A percentile compares a stretch with the other conserved stretches of the same genome.
phyloP scores from a whole-genome alignment of 805 yeast genomes.

The Debaryomyces hansenii region DNA sequence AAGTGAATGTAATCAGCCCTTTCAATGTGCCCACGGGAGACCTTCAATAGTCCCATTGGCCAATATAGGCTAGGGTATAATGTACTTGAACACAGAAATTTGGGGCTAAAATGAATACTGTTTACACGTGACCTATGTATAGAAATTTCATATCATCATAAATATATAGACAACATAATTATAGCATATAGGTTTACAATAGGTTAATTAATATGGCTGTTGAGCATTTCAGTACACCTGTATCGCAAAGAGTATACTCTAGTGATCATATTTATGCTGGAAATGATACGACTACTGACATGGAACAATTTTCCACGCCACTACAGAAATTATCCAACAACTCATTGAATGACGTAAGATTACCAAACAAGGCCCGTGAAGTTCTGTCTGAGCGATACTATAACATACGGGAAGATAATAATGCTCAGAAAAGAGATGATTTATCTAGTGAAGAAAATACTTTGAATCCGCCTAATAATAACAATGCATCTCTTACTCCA shows the following conservation, averaged over 20 bases:
- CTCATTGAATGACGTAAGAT: slow-evolving; percentile 2
- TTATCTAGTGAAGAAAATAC: too few relatives aligned
- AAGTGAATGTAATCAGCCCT: slow-evolving; percentile 56
- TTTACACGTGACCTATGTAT: slow-evolving; percentile 22
- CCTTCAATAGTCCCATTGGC: slow-evolving; percentile 65
- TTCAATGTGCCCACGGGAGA: slow-evolving; percentile 85
- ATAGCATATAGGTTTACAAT: neutral
- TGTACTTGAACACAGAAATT: slow-evolving; percentile 15
- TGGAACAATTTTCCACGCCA: slow-evolving; percentile 9
- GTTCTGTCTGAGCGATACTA: too few relatives aligned
- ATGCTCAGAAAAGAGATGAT: too few relatives aligned
- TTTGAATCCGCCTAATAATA: too few relatives aligned
- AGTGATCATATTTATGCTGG: neutral
- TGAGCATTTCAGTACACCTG: neutral
- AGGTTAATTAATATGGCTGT: neutral
- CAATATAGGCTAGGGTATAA: slow-evolving; percentile 11
- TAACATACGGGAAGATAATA: too few relatives aligned
- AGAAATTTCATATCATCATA: neutral
- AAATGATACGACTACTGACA: neutral
- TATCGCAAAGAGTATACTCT: slow-evolving; percentile 1
- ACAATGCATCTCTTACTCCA: neutral
- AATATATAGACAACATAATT: neutral
- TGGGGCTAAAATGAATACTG: slow-evolving; percentile 76
- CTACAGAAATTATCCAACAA: slow-evolving; percentile 11
- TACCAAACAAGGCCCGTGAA: neutral